These are phyloP conservation scores for Colletotrichum sp. DNA, from an alignment of 2,329 filamentous ascomycete species.

Conservation along the genomic window DNA sequence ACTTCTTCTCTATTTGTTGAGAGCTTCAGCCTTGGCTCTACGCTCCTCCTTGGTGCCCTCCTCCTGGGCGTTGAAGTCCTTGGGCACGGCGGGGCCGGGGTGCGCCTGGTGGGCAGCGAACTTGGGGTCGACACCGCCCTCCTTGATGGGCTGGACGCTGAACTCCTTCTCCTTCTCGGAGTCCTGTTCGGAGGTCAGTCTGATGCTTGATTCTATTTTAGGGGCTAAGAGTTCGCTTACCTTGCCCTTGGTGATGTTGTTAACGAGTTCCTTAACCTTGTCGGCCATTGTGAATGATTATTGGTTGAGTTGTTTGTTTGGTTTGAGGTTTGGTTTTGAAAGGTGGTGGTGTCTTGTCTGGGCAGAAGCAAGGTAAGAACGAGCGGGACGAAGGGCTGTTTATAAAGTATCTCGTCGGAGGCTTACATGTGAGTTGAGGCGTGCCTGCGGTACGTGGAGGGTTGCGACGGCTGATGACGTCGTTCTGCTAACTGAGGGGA, in stretches of 20 bases:
- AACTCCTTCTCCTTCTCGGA: slow-evolving; percentile 46
- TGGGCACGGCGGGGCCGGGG: slow-evolving; percentile 62
- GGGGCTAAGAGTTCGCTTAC: neutral
- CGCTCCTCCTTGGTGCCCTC: slow-evolving; percentile 74
- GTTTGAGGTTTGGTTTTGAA: neutral
- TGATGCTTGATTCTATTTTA: neutral
- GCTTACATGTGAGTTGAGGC: slow-evolving; percentile 18
- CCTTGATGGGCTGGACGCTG: slow-evolving; percentile 49
- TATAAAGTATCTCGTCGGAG: slow-evolving; percentile 7
- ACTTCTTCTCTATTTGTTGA: slow-evolving; percentile 60
- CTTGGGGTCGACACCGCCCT: slow-evolving; percentile 44
- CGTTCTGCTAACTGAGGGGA: neutral
- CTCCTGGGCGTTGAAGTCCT: slow-evolving; percentile 56
- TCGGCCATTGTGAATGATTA: slow-evolving; percentile 13
- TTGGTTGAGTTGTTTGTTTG: neutral
- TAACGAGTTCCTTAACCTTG: slow-evolving; percentile 24
- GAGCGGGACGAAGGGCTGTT: neutral
- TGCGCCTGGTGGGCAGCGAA: slow-evolving; percentile 58
- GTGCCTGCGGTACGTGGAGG: neutral
- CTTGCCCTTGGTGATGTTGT: slow-evolving; percentile 20
- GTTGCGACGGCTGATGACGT: slow-evolving; percentile 21
- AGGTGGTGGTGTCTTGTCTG: neutral
- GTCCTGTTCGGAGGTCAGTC: slow-evolving; percentile 3
- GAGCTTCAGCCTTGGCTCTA: slow-evolving; percentile 64
- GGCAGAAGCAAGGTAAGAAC: neutral